Evolutionary conservation across 345 rosid species (phyloP).

Genomic region (Brassica juncea): DNA sequence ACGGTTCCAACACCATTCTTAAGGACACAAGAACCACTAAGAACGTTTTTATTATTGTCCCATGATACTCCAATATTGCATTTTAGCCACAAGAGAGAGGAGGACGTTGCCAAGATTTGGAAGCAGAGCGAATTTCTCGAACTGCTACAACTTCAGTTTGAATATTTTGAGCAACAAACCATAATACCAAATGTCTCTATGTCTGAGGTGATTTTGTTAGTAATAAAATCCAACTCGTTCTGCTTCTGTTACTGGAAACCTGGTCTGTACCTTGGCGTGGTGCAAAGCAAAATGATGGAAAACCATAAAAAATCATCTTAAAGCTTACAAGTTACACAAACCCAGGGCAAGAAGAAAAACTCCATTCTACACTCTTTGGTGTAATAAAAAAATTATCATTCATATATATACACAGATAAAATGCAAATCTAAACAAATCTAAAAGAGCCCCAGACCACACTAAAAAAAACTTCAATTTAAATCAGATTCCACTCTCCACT

Average conservation of each 20-base stretch:
- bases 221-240: background rate
- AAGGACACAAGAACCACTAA: too few species aligned
- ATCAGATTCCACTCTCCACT: background rate
- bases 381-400: background rate
- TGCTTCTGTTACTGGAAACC: background rate
- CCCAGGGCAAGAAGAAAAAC: background rate
- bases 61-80: background rate
- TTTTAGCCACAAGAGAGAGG: too few species aligned
- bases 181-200: background rate
- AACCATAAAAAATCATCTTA: too few species aligned
- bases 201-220: background rate
- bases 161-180: background rate
- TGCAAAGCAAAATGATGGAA: too few species aligned
- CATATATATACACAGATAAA: constrained; percentile 3
- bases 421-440: constrained; percentile 21
- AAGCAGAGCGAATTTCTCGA: background rate
- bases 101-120: background rate
- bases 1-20: too few species aligned
- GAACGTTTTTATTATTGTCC: too few species aligned
- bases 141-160: background rate
- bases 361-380: background rate
- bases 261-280: too few species aligned
- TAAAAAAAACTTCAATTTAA: background rate
- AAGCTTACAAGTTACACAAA: too few species aligned
- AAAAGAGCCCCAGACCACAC: background rate